phyloP scores from a whole-genome alignment of 2,329 filamentous ascomycete species.

The Amphichorda felina region DNA sequence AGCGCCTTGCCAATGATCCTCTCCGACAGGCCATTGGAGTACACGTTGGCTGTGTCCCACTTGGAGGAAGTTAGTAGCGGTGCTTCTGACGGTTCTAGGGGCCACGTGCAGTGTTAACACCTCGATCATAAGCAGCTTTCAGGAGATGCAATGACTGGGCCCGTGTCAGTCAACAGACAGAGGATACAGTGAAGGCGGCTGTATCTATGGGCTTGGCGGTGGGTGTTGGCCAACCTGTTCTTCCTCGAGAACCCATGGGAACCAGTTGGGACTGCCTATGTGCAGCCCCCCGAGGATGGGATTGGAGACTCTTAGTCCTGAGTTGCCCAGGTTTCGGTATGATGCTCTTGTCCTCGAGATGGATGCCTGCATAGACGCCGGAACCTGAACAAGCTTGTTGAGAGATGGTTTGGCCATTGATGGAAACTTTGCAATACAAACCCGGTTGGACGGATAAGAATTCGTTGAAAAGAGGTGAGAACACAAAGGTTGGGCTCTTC shows the following conservation, averaged over 20 bases:
- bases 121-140: conserved; percentile 48
- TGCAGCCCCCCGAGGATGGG: background rate
- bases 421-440: too few relatives aligned
- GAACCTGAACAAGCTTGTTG: background rate
- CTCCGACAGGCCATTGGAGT: conserved; percentile 43
- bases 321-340: background rate
- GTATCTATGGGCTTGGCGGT: too few relatives aligned
- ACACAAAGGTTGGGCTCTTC: too few relatives aligned
- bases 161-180: too few relatives aligned
- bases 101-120: conserved; percentile 36
- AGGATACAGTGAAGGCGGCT: too few relatives aligned
- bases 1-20: conserved; percentile 44
- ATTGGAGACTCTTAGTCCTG: background rate
- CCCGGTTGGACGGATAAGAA: too few relatives aligned
- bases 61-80: too few relatives aligned
- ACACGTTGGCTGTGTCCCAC: conserved; percentile 35
- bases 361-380: background rate
- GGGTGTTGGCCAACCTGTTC: background rate
- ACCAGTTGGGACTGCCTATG: background rate
- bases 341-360: background rate
- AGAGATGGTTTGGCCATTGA: too few relatives aligned
- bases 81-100: too few relatives aligned
- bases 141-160: conserved; percentile 23
- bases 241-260: background rate
- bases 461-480: too few relatives aligned